Evolutionary conservation across 2,329 filamentous ascomycete species (phyloP), one percentile per base, ranked within the genome.

Genomic region (Ophiobolus disseminans): DNA sequence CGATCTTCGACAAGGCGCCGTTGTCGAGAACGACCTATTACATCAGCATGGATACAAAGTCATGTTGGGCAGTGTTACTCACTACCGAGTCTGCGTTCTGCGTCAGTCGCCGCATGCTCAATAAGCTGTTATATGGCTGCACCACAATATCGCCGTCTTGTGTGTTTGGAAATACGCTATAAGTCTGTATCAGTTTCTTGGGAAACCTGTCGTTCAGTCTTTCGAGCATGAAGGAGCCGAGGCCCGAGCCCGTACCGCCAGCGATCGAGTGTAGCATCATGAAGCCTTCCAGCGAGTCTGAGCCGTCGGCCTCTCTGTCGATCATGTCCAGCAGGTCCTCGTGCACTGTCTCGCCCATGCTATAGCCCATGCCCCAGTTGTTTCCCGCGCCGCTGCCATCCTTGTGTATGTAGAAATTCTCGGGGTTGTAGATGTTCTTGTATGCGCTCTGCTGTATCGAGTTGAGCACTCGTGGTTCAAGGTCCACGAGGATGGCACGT

Each of bases 241-340:
- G 77, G n/a, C 94, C 94, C 17, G 92, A 97, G 7, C 94, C 94
- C 14, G 94, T 99, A 48, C 94, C 94, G 54, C 94, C 94, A 34
- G 94, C 95, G 68, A 99, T 99, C 3, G 94, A 97, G 73, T 99
- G 94, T 57, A 99, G 82, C 75, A 99, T 86, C 94, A 99, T 99
- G 78, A 99, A 99, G 30, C 94, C 94, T 80, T 99, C 94, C 3
- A 99, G 82, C 42, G 92, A 97, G 75, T 99, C 94, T 72, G 93
- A 97, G 23, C 95, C 95, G 74, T 99, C 94, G 13, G 95, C 94
- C 73, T 99, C 94, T 52, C 94, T 88, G 71, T 99, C 94, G 67
- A 99, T 96, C 91, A 99, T 99, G 73, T 99, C 95, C 82, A 99
- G 90, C 46, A 99, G 91, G 72, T 99, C 94, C 74, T 99, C 94